A percentile compares a stretch with the other conserved stretches of the same genome.
phyloP scores from a whole-genome alignment of 257 asterid genomes.

The Salvia splendens region DNA sequence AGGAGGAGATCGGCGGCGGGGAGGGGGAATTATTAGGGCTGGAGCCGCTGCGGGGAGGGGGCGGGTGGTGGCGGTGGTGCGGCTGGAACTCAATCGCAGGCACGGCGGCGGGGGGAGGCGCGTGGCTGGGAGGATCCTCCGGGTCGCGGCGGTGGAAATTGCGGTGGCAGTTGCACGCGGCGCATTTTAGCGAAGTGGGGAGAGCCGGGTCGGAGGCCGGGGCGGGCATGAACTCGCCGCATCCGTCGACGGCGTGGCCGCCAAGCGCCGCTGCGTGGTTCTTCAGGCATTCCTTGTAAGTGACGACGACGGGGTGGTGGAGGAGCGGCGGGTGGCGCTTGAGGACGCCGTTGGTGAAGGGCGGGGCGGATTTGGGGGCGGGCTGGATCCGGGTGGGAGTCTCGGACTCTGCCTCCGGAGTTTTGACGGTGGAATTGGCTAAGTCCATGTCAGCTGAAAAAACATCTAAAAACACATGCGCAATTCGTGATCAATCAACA shows the following conservation, averaged over 20 bases:
- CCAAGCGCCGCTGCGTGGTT: slow-evolving; percentile 92
- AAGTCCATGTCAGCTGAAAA: slow-evolving; percentile 63
- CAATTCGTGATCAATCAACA: not conserved
- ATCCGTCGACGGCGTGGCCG: slow-evolving; percentile 94
- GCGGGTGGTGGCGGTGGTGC: slow-evolving; percentile 95
- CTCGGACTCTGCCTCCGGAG: slow-evolving; percentile 72
- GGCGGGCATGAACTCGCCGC: slow-evolving; percentile 95
- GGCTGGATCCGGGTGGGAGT: slow-evolving; percentile 79
- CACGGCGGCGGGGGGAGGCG: slow-evolving; percentile 37
- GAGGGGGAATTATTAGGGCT: slow-evolving; percentile 82
- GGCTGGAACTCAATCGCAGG: slow-evolving; percentile 82
- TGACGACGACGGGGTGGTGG: slow-evolving; percentile 61
- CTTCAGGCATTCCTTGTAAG: slow-evolving; percentile 86
- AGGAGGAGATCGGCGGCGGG: slow-evolving; percentile 94
- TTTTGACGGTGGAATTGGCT: slow-evolving; percentile 47
- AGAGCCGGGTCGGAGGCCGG: slow-evolving; percentile 59
- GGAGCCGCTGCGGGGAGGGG: slow-evolving; percentile 47
- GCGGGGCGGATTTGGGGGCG: slow-evolving; percentile 32
- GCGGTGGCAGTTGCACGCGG: slow-evolving; percentile 98
- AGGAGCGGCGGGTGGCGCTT: slow-evolving; percentile 71
- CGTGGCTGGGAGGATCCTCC: slow-evolving; percentile 44
- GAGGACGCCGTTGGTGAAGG: slow-evolving; percentile 74
- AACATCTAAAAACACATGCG: slow-evolving; percentile 35
- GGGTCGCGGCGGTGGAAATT: slow-evolving; percentile 98
- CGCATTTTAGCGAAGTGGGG: slow-evolving; percentile 92